Percentiles rank a stretch among this genome's conserved stretches.
Evolutionary conservation across 371 early-diverging fungal genomes (phyloP).

Genomic region (Capillidium heterosporum): DNA sequence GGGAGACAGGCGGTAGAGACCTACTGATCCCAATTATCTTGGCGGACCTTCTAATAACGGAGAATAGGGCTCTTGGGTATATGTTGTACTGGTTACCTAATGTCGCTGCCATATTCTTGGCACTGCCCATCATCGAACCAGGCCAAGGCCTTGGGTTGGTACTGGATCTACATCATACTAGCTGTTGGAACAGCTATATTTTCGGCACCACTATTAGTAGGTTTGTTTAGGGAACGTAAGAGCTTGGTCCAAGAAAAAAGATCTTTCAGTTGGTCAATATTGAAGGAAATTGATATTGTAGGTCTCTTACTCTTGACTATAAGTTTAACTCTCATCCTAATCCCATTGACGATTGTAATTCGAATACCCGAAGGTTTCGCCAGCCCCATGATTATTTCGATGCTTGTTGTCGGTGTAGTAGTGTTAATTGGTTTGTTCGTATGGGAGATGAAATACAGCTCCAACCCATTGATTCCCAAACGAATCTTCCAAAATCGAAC

Average conservation of each 20-base stretch:
- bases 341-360: background rate
- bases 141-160: background rate
- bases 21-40: background rate
- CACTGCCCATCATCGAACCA: background rate
- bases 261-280: background rate
- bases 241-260: too few species aligned
- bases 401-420: background rate
- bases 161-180: too few species aligned
- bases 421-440: background rate
- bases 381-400: background rate
- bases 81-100: background rate
- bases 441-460: background rate
- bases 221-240: too few species aligned
- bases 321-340: background rate
- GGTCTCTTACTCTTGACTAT: background rate
- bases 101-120: background rate
- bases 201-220: too few species aligned
- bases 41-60: background rate
- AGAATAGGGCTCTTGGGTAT: background rate
- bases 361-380: background rate
- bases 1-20: background rate
- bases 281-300: background rate
- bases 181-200: too few species aligned
- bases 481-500: background rate
- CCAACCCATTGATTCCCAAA: background rate